phyloP scores from a whole-genome alignment of 192 early-diverging fungal genomes.

The Coemansia sp. region DNA sequence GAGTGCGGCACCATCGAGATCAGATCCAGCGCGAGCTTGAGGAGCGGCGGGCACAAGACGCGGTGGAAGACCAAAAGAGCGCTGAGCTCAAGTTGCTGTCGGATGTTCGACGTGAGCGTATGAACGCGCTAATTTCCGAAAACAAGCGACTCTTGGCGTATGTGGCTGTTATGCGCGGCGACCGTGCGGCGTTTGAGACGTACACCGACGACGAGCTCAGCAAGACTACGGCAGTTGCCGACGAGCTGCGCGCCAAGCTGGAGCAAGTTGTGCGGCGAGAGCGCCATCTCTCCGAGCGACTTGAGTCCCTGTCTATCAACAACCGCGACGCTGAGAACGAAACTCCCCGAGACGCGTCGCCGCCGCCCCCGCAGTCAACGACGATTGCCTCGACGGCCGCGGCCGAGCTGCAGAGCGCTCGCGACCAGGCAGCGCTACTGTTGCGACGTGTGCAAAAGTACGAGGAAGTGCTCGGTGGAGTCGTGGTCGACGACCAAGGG shows the following conservation, averaged over 20 bases:
- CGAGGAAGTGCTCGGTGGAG: constrained; percentile 43
- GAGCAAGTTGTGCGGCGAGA: constrained; percentile 56
- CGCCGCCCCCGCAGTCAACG: constrained; percentile 12
- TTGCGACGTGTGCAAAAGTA: constrained; percentile 48
- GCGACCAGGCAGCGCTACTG: constrained; percentile 23
- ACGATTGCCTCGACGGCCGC: constrained; percentile 18
- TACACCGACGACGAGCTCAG: constrained; percentile 57
- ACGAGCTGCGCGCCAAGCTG: constrained; percentile 57
- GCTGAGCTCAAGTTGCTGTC: constrained; percentile 55
- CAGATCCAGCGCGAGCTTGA: constrained; percentile 55
- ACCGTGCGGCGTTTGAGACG: constrained; percentile 57
- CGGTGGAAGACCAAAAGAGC: constrained; percentile 50
- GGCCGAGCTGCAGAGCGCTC: constrained; percentile 36
- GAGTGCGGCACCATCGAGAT: constrained; percentile 61
- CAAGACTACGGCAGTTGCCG: constrained; percentile 50
- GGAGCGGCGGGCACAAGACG: constrained; percentile 49
- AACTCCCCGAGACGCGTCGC: constrained; percentile 12
- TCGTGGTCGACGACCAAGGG: constrained; percentile 27
- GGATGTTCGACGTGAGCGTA: constrained; percentile 60
- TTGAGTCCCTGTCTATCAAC: constrained; percentile 39
- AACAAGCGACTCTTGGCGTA: constrained; percentile 61
- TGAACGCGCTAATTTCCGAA: constrained; percentile 61
- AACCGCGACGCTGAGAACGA: constrained; percentile 35
- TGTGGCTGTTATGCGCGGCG: constrained; percentile 56
- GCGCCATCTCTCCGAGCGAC: constrained; percentile 50